Conservation (phyloP, 2,329 filamentous ascomycete genomes). For the Penicillium rolfsii region DNA sequence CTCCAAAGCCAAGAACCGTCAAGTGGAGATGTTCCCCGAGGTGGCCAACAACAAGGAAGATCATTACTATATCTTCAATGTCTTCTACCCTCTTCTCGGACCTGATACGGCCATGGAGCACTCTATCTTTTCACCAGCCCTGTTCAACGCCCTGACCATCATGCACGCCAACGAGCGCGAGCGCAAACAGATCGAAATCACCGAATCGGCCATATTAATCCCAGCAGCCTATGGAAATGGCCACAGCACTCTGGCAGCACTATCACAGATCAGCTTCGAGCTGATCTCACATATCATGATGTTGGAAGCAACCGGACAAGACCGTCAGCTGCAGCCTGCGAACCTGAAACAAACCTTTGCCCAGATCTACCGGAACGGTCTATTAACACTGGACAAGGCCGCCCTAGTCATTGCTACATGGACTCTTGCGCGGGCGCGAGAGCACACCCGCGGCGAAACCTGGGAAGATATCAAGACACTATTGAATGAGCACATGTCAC, state of each 20-base stretch:
- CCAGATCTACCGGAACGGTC: slow-evolving; percentile 48
- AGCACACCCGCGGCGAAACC: slow-evolving; percentile 27
- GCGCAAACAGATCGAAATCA: slow-evolving; percentile 39
- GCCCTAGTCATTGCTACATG: slow-evolving; percentile 47
- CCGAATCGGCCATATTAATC: slow-evolving; percentile 37
- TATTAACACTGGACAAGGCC: slow-evolving; percentile 44
- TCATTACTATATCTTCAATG: slow-evolving; percentile 50
- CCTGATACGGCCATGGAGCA: slow-evolving; percentile 42
- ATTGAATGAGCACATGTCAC: slow-evolving; percentile 36
- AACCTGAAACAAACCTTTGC: slow-evolving; percentile 48
- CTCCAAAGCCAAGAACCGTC: slow-evolving; percentile 39
- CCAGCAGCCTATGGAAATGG: slow-evolving; percentile 39
- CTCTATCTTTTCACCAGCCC: slow-evolving; percentile 48
- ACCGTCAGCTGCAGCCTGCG: slow-evolving; percentile 32
- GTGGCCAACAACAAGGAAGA: slow-evolving; percentile 36
- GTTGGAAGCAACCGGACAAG: slow-evolving; percentile 36
- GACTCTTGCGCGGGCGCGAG: slow-evolving; percentile 41
- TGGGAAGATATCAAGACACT: slow-evolving; percentile 35
- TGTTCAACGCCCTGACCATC: slow-evolving; percentile 48
- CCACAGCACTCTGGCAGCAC: slow-evolving; percentile 43
- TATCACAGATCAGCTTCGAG: slow-evolving; percentile 48
- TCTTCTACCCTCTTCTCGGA: slow-evolving; percentile 48
- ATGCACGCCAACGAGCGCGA: slow-evolving; percentile 49
- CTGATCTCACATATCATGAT: slow-evolving; percentile 44
- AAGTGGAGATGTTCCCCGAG: slow-evolving; percentile 40